phyloP scores from a whole-genome alignment of 495 filamentous ascomycete genomes.

The Talaromyces thailandensis region DNA sequence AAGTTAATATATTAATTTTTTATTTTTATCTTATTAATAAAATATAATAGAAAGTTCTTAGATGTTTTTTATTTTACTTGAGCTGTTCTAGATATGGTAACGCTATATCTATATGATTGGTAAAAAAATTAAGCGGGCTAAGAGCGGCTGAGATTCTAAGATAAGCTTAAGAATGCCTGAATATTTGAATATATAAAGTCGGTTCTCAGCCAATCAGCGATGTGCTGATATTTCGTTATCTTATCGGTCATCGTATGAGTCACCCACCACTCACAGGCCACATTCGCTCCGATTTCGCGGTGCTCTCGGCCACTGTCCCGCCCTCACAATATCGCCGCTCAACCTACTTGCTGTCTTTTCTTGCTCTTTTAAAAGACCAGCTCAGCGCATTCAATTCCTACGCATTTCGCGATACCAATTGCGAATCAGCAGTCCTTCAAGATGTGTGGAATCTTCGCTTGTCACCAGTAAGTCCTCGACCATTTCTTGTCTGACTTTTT shows the following conservation, averaged over 20 bases:
- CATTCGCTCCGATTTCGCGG: conserved; percentile 35
- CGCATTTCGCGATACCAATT: conserved; percentile 9
- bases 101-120: no score
- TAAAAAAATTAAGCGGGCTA: no score
- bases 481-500: background rate
- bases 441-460: conserved; percentile 87
- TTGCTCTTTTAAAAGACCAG: conserved; percentile 2
- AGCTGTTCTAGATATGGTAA: no score
- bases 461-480: conserved; percentile 62
- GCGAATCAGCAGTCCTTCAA: conserved; percentile 8
- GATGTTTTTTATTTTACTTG: no score
- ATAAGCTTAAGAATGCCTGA: background rate
- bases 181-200: background rate
- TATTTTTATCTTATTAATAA: no score
- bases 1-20: no score
- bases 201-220: background rate
- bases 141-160: no score
- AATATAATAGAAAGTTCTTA: no score
- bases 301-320: conserved; percentile 17
- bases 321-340: conserved; percentile 11
- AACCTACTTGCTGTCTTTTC: conserved; percentile 21
- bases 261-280: conserved; percentile 31
- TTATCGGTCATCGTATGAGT: conserved; percentile 32
- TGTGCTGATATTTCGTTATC: conserved; percentile 16
- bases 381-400: conserved; percentile 9